Evolutionary conservation across 176 grass and related monocot species (phyloP), one percentile per base, ranked within the genome.

Genomic region (Echinochloa phyllopogon): DNA sequence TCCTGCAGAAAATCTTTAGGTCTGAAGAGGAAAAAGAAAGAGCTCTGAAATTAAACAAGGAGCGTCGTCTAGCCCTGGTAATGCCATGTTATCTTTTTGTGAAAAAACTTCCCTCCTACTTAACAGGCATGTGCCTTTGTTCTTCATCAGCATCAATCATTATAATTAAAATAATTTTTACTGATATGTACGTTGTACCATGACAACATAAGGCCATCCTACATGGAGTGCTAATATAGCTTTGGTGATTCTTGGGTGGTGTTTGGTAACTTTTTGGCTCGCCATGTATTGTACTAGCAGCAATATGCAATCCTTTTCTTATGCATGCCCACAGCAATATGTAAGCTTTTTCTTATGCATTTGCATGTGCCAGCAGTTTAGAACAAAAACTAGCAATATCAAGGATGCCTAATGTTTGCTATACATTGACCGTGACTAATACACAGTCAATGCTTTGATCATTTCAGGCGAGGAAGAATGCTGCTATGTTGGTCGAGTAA

Each of bases 41-140:
- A 74, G 87, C 89, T 80, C 76, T 88, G 37, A 93, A 88, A 72
- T 82, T 98, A 49, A 95, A 98, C 55, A 98, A 87, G 87, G 91
- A 95, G 53, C 93, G 96, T 11, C 90, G 83, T 75, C 69, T 85
- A 58, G 96, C 96, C 47, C 89, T 90, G 93, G 93, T 98, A 90
- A 17, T 43, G 14, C 6, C 0, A 29, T 11, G 15, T 18, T 18
- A 3, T 21, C 37, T 64, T 53, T 48, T 12, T 80, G 14, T 69
- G 15, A 24, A 83, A 29, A 56, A 55, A 48, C 29, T 21, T 7
- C 11, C 4, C 17, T 45, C 10, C 23, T 81, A 21, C 6, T 1
- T 14, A 40, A 9, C 0, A 2, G 20, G 8, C 12, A 8, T 25
- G 29, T 84, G 15, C 12, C 23, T 4, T 37, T 33, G 17, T 48